Base-by-base conservation (phyloP, 1,284 basidiomycete species). In the Ceratobasidium papillatum region DNA sequence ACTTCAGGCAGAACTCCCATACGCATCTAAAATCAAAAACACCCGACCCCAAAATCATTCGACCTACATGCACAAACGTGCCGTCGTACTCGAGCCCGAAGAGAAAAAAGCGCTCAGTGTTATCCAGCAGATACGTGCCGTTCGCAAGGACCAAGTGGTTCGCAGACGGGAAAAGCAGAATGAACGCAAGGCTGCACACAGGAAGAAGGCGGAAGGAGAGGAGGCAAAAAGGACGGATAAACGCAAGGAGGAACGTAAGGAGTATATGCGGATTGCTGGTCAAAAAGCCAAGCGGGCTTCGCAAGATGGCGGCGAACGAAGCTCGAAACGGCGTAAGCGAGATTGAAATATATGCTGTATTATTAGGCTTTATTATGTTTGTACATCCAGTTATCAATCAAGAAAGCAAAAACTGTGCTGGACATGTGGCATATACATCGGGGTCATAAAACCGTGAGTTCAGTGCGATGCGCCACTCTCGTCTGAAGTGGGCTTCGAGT, bases 91-190 rank as follows among this genome's bases (percentile, higher is more conserved):
- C 86, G 94, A 97, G 80, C 93, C 94, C 1, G 95, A 98, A 80
- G 97, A 99, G 86, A 94, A 92, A 85, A 93, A 91, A 80, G 96
- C 97, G 0, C 85, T 98, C 30, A 91, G 94, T n/a, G 83, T 99
- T 47, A 82, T 99, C 80, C 97, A 99, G 82, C 96, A 99, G 85
- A 96, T 98, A 79, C 90, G 94, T 74, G 94, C 96, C 5, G 84
- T 99, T 78, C 86, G 94, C 74, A 96, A 96, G 83, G 96, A 96
- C 79, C 94, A 97, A 84, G 86, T 93, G 0, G 84, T 82, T 49
- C 86, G 90, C 79, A 84, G 95, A 79, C 90, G 88, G 79, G 94
- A 93, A 81, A 96, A 96, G 85, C 93, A 97, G 83, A 87, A 86
- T 27, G 92, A 91, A 83, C 87, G 90, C 80, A 87, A 87, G 75